Base-by-base conservation (phyloP, 345 rosid species). In the Gossypium rotundifolium region DNA sequence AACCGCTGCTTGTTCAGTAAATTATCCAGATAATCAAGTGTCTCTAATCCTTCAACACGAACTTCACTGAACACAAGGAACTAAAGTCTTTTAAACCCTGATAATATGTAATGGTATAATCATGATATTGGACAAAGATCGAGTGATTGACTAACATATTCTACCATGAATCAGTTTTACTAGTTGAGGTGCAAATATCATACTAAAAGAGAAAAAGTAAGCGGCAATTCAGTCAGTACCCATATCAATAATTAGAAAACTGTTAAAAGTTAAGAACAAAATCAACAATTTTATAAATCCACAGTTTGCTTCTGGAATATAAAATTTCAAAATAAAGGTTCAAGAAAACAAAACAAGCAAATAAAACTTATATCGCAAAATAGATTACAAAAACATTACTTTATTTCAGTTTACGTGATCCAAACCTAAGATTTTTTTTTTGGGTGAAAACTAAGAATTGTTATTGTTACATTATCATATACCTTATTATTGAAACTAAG, bases 31-130 rank as follows among this genome's bases (percentile, higher is more conserved):
- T 95, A 95, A 87, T 95, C 98, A 74, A 85, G 84, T 7, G 98
- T 93, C 82, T 95, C 98, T 73, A 95, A 80, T 29, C 99, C 96
- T 88, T 95, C 98, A 65, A 95, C 88, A 54, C 99, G 88, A 75
- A 95, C 97, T 91, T 95, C 98, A 81, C 99, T 95, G 88, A 59
- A 80, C 64, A 77, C 75, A 86, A 85, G 62, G 22, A 71, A 65
- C 11, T 18, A 13, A 65, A 23, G 74, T 58, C 7, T 58, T 23
- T 78, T 29, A 72, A 62, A 73, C n/a, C 2, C 62, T 44, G 42
- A 71, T n/a, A 52, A 10, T 44, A 75, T 55, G 18, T 3, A 64
- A 64, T 40, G 68, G 68, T 51, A 51, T 10, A 17, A 17, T 27
- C 60, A 27, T 16, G 72, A 68, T 3, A 17, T 9, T 38, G 27